Conservation (phyloP, 371 early-diverging fungal genomes). For the Parasitella parasitica region DNA sequence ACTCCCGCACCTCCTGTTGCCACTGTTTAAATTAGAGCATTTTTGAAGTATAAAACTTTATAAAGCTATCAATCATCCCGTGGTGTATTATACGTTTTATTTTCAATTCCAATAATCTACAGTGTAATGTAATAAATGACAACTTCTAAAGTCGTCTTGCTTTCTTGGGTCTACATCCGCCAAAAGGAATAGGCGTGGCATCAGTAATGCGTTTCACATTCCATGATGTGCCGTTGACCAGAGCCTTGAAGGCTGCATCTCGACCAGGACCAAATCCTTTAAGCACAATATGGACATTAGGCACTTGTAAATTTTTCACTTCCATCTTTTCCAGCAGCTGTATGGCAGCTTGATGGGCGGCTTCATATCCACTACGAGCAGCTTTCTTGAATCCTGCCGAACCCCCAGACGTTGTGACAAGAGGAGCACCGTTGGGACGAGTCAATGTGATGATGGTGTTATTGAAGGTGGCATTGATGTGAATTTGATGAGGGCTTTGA, state of each 20-base stretch:
- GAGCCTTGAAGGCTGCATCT: slow-evolving; percentile 89
- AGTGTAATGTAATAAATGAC: background rate
- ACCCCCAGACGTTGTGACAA: slow-evolving; percentile 80
- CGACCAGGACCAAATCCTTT: slow-evolving; percentile 93
- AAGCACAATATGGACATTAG: slow-evolving; percentile 74
- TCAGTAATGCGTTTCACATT: slow-evolving; percentile 78
- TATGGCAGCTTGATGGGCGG: slow-evolving; percentile 89
- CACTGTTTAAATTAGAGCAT: slow-evolving; percentile 5
- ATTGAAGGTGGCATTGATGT: slow-evolving; percentile 81
- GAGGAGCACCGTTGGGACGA: slow-evolving; percentile 65
- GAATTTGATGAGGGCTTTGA: slow-evolving; percentile 55
- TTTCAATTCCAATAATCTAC: background rate
- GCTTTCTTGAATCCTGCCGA: slow-evolving; percentile 88
- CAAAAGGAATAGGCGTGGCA: slow-evolving; percentile 90
- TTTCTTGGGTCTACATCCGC: slow-evolving; percentile 94
- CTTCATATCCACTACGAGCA: slow-evolving; percentile 87
- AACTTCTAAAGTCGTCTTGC: slow-evolving; percentile 73
- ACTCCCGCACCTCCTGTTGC: slow-evolving; percentile 19
- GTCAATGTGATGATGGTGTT: slow-evolving; percentile 91
- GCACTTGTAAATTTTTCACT: slow-evolving; percentile 63
- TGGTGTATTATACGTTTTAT: background rate
- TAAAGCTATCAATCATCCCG: background rate
- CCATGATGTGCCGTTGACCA: slow-evolving; percentile 66
- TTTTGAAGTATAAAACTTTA: too few relatives aligned
- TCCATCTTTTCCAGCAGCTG: slow-evolving; percentile 68